Percentiles rank a stretch among this genome's conserved stretches.
phyloP scores from a whole-genome alignment of 495 filamentous ascomycete genomes.

The Baudoinia panamericana region DNA sequence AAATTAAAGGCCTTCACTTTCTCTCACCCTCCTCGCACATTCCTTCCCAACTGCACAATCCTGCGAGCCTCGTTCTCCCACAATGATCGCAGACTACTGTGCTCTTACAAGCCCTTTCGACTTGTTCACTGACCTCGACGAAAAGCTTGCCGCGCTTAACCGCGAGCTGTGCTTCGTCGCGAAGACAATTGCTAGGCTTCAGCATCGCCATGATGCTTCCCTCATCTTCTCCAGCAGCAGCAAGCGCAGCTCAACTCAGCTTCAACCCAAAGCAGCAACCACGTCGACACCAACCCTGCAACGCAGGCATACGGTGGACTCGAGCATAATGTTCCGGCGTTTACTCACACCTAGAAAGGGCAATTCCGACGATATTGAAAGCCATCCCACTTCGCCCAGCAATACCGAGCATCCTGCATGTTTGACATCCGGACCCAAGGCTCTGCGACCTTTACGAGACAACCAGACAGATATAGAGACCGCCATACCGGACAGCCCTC shows the following conservation, averaged over 20 bases:
- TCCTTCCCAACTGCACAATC: background rate
- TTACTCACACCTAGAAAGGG: background rate
- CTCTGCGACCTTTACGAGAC: too few relatives aligned
- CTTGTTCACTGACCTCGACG: slow-evolving; percentile 2
- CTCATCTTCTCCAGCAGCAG: slow-evolving; percentile 2
- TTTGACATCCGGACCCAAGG: too few relatives aligned
- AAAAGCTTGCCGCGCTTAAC: slow-evolving; percentile 4
- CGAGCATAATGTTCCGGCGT: too few relatives aligned
- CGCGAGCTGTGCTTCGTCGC: slow-evolving; percentile 9
- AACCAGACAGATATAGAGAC: too few relatives aligned
- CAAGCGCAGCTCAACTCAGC: too few relatives aligned
- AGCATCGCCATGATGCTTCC: slow-evolving; percentile 3
- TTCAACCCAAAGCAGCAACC: too few relatives aligned
- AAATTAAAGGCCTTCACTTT: too few relatives aligned
- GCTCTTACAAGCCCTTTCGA: background rate
- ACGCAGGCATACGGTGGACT: too few relatives aligned
- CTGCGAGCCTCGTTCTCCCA: background rate
- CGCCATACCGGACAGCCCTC: too few relatives aligned
- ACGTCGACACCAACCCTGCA: too few relatives aligned
- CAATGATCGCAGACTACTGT: background rate
- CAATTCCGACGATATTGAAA: slow-evolving; percentile 3
- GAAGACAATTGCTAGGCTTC: slow-evolving; percentile 2
- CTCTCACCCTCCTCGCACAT: background rate
- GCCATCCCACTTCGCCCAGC: too few relatives aligned
- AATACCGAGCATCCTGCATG: too few relatives aligned